Evolutionary conservation across 306 rosid genomes (phyloP).

Genomic region (Arachis stenosperma): DNA sequence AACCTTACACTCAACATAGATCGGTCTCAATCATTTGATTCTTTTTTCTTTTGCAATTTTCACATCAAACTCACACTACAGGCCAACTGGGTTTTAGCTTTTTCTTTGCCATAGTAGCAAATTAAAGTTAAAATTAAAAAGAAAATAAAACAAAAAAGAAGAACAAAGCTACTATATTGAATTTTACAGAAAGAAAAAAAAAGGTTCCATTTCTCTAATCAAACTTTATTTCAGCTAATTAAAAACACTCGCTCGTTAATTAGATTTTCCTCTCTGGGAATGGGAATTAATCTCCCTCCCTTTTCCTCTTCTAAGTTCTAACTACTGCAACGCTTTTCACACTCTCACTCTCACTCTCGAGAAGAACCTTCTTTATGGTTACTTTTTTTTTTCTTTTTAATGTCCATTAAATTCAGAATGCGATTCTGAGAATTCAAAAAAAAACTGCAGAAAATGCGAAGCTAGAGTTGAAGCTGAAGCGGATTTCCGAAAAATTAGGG

Average conservation of each 20-base stretch:
- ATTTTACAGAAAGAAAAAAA: not conserved
- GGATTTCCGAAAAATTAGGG: slow-evolving; percentile 36
- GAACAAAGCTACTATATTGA: not conserved
- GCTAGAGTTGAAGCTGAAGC: slow-evolving; percentile 23
- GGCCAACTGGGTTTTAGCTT: not conserved
- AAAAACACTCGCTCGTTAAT: not conserved
- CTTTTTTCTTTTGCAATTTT: no score
- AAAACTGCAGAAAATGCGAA: not conserved
- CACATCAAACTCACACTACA: not conserved
- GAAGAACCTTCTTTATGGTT: not conserved
- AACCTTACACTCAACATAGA: no score
- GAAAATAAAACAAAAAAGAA: not conserved
- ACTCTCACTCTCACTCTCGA: not conserved
- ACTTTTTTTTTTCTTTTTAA: slow-evolving; percentile 11
- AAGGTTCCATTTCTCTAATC: no score
- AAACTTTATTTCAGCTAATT: not conserved
- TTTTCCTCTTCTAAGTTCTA: not conserved
- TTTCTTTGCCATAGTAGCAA: not conserved
- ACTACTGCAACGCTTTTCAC: slow-evolving; percentile 28
- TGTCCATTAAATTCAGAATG: slow-evolving; percentile 1
- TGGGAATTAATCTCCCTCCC: slow-evolving; percentile 7
- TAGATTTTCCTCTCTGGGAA: not conserved
- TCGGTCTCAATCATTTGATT: no score
- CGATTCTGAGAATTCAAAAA: slow-evolving; percentile 15
- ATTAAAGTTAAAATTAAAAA: not conserved